These are phyloP conservation scores for Centella asiatica DNA, from an alignment of 129 eudicot genomes.

Conservation along the genomic window DNA sequence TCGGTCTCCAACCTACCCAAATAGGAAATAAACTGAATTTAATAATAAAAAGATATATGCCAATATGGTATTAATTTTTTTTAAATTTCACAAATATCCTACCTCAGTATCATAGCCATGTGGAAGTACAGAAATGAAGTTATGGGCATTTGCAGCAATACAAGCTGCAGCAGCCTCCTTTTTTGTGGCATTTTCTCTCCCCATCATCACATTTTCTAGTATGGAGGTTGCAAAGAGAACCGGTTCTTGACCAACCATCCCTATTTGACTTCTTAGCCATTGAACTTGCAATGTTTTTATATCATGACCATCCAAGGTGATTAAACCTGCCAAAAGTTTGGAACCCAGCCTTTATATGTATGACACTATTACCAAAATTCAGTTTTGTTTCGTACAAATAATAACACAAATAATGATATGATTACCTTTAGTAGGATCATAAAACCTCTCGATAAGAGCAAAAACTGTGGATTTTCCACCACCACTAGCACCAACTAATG, in stretches of 20 bases:
- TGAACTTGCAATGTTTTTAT: constrained; percentile 66
- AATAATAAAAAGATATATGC: neutral
- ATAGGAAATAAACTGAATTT: constrained; percentile 2
- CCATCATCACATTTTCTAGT: constrained; percentile 77
- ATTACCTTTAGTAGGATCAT: constrained; percentile 63
- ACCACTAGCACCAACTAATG: constrained; percentile 75
- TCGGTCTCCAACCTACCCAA: constrained; percentile 63
- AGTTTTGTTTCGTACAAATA: neutral
- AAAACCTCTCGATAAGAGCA: constrained; percentile 80
- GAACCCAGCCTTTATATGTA: neutral
- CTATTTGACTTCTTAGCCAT: constrained; percentile 82
- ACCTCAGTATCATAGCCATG: constrained; percentile 60
- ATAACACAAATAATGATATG: neutral
- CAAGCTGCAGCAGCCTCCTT: constrained; percentile 70
- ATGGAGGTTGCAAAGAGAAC: constrained; percentile 63
- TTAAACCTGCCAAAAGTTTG: constrained; percentile 34
- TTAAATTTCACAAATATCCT: neutral
- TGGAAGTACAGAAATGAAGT: constrained; percentile 57
- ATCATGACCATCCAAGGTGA: constrained; percentile 74
- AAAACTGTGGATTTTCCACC: constrained; percentile 86
- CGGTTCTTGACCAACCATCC: constrained; percentile 94
- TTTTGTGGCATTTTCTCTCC: constrained; percentile 65
- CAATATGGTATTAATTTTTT: neutral
- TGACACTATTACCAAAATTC: neutral
- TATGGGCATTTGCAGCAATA: constrained; percentile 70